phyloP scores from a whole-genome alignment of 1,139 yeast genomes.

The Lodderomyces margitis region DNA sequence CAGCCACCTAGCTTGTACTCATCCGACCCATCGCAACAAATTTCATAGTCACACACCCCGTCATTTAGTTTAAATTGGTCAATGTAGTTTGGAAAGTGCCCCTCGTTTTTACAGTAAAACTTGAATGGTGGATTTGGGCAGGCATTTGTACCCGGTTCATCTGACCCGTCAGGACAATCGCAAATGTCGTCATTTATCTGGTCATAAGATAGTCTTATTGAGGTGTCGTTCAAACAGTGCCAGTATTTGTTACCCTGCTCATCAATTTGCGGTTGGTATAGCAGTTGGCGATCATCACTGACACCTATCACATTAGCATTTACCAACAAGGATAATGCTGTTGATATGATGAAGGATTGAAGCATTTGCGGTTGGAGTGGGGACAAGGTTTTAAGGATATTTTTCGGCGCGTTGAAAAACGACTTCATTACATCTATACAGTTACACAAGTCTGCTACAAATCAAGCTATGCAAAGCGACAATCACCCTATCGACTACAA shows the following conservation, averaged over 20 bases:
- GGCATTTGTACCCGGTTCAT: slow-evolving; percentile 94
- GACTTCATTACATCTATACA: no score
- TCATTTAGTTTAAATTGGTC: slow-evolving; percentile 72
- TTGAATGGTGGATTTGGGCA: slow-evolving; percentile 48
- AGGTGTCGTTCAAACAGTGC: slow-evolving; percentile 68
- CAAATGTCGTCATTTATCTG: slow-evolving; percentile 87
- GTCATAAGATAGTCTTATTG: slow-evolving; percentile 53
- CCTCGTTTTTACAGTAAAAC: slow-evolving; percentile 79
- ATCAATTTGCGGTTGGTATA: slow-evolving; percentile 54
- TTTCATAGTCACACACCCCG: slow-evolving; percentile 87
- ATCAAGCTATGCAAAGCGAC: neutral
- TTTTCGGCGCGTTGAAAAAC: slow-evolving; percentile 4
- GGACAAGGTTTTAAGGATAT: neutral
- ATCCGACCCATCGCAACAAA: slow-evolving; percentile 95
- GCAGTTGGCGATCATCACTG: slow-evolving; percentile 36
- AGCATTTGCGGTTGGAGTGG: neutral
- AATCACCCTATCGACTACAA: neutral
- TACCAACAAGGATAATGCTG: neutral
- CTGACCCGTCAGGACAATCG: slow-evolving; percentile 98
- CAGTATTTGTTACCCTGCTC: slow-evolving; percentile 47
- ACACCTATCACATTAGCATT: slow-evolving; percentile 26
- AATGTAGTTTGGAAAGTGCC: slow-evolving; percentile 57
- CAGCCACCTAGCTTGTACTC: slow-evolving; percentile 55
- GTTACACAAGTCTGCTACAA: neutral
- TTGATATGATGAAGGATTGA: neutral